Percentiles rank a stretch among this genome's conserved stretches.
phyloP scores from a whole-genome alignment of 257 asterid species.

The Hygrophila difformis region DNA sequence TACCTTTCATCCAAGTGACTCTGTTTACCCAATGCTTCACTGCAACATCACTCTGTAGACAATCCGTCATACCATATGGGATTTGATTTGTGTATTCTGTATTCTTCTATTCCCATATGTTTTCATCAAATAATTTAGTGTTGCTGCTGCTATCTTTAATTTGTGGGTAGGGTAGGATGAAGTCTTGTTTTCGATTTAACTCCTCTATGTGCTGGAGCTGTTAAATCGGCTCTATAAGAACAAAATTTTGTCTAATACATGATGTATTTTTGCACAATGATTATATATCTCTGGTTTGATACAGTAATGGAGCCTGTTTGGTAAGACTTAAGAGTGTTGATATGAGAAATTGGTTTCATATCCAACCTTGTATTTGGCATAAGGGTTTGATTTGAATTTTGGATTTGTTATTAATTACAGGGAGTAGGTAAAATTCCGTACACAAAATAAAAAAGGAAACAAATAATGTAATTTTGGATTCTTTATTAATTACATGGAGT shows the following conservation, averaged over 20 bases:
- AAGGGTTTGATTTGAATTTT: no score
- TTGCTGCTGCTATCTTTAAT: not conserved
- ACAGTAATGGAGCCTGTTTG: no score
- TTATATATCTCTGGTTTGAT: not conserved
- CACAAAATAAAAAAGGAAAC: no score
- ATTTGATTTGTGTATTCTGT: no score
- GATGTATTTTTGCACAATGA: not conserved
- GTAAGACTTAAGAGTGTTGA: no score
- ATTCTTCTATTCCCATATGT: not conserved
- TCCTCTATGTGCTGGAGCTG: not conserved
- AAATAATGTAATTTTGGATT: no score
- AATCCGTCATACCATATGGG: no score
- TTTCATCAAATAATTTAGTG: not conserved
- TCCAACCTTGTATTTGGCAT: no score
- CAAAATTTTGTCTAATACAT: not conserved
- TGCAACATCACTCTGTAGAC: not conserved
- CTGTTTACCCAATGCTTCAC: not conserved
- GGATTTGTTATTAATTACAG: no score
- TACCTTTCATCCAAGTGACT: not conserved
- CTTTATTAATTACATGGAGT: no score
- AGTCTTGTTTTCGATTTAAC: not conserved
- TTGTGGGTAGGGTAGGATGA: constrained; percentile 2
- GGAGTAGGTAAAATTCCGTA: no score
- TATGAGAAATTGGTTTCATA: no score
- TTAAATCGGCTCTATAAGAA: not conserved